Conservation (phyloP, 1,284 basidiomycete genomes). For the Leccinum fuscescens region DNA sequence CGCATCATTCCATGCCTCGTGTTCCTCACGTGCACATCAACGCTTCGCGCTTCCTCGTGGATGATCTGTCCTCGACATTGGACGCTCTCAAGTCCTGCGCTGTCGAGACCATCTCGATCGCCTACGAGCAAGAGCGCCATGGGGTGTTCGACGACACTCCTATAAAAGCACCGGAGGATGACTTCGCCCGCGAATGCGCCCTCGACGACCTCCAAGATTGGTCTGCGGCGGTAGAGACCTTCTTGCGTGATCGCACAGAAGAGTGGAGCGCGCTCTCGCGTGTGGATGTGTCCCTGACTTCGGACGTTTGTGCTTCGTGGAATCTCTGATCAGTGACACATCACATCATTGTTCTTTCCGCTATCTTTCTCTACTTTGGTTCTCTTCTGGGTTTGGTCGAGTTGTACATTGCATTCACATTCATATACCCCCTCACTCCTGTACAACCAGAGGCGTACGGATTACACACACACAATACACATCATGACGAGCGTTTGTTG, state of each 20-base stretch:
- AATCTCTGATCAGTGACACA: conserved; percentile 14
- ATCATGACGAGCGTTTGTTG: background rate
- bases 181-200: conserved; percentile 31
- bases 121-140: conserved; percentile 16
- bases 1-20: conserved; percentile 4
- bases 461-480: background rate
- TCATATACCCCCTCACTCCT: background rate
- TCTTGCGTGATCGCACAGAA: conserved; percentile 16
- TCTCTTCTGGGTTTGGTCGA: background rate
- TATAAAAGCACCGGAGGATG: conserved; percentile 7
- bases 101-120: conserved; percentile 25
- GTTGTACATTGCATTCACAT: background rate
- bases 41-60: conserved; percentile 27
- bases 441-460: background rate
- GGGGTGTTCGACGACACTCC: background rate
- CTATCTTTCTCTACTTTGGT: background rate
- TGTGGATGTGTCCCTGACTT: conserved; percentile 16
- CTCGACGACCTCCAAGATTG: conserved; percentile 33
- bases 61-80: conserved; percentile 25
- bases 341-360: background rate
- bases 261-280: conserved; percentile 20
- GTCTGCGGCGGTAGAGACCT: conserved; percentile 20
- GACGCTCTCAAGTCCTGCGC: conserved; percentile 15
- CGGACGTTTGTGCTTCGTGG: conserved; percentile 23
- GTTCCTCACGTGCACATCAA: conserved; percentile 26